These are phyloP conservation scores for Mycosarcoma maydis DNA, from an alignment of 1,284 basidiomycete genomes.

Conservation along the genomic window DNA sequence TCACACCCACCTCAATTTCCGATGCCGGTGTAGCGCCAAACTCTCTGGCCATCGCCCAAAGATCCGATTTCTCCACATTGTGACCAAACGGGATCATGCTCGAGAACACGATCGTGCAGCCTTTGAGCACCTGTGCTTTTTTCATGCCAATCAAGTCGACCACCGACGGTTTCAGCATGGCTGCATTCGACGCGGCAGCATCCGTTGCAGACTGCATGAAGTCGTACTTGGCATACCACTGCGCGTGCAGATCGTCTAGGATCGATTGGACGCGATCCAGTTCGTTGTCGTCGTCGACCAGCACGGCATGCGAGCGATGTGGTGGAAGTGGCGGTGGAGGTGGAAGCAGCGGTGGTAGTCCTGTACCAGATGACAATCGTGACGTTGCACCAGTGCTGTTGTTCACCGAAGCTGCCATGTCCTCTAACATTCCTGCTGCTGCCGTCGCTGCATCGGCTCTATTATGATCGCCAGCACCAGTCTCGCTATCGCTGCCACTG, in stretches of 20 bases:
- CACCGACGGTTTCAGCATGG: slow-evolving; percentile 14
- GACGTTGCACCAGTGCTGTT: slow-evolving; percentile 1
- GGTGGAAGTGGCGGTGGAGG: slow-evolving; percentile 27
- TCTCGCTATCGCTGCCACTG: slow-evolving; percentile 2
- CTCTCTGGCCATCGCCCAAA: slow-evolving; percentile 85
- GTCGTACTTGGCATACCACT: slow-evolving; percentile 73
- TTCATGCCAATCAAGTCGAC: slow-evolving; percentile 84
- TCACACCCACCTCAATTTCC: slow-evolving; percentile 74
- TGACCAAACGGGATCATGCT: slow-evolving; percentile 89
- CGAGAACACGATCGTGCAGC: slow-evolving; percentile 86
- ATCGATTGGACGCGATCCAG: slow-evolving; percentile 80
- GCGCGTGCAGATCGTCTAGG: slow-evolving; percentile 77
- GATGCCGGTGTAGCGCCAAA: slow-evolving; percentile 86
- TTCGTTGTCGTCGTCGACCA: slow-evolving; percentile 90
- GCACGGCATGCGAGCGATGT: slow-evolving; percentile 73
- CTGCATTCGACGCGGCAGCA: slow-evolving; percentile 1
- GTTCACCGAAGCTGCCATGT: neutral
- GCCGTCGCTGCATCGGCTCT: slow-evolving; percentile 8
- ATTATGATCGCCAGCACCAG: neutral
- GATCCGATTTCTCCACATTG: slow-evolving; percentile 79
- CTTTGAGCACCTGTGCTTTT: slow-evolving; percentile 79
- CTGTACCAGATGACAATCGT: neutral
- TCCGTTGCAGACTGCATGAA: slow-evolving; percentile 8
- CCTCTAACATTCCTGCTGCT: slow-evolving; percentile 3
- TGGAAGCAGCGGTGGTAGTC: slow-evolving; percentile 12